A percentile compares a stretch with the other conserved stretches of the same genome.
Evolutionary conservation across 805 yeast genomes (phyloP).

Genomic region (Blastobotrys peoriensis): DNA sequence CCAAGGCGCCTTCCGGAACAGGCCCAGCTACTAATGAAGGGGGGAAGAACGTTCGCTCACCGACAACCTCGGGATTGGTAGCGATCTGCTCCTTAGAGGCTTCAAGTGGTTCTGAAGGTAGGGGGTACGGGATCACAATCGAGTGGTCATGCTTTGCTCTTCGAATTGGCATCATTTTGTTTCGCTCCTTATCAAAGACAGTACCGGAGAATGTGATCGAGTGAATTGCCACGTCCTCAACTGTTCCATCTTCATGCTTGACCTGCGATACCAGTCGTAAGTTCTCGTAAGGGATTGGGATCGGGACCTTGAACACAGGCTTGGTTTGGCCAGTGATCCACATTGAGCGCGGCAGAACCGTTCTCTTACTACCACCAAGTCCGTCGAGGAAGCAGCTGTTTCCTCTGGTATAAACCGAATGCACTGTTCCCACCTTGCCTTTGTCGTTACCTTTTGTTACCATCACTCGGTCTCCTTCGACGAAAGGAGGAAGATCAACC

Average conservation of each 20-base stretch:
- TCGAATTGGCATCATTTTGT: slow-evolving; percentile 69
- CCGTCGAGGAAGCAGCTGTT: slow-evolving; percentile 63
- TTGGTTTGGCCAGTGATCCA: slow-evolving; percentile 70
- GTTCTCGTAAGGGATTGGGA: slow-evolving; percentile 50
- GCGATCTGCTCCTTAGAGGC: slow-evolving; percentile 30
- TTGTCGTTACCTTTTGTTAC: slow-evolving; percentile 61
- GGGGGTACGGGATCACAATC: slow-evolving; percentile 85
- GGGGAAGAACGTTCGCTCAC: slow-evolving; percentile 70
- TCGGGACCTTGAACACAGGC: slow-evolving; percentile 67
- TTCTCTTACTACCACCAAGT: slow-evolving; percentile 56
- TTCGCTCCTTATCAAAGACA: slow-evolving; percentile 69
- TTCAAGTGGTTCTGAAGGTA: slow-evolving; percentile 53
- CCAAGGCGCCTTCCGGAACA: slow-evolving; percentile 59
- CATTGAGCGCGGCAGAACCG: slow-evolving; percentile 62
- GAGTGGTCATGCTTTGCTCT: slow-evolving; percentile 63
- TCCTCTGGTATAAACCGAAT: slow-evolving; percentile 50
- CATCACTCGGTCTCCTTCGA: slow-evolving; percentile 74
- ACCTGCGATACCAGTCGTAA: slow-evolving; percentile 75
- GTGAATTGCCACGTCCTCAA: slow-evolving; percentile 72
- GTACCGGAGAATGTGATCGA: slow-evolving; percentile 59
- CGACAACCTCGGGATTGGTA: slow-evolving; percentile 39
- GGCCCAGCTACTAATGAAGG: slow-evolving; percentile 61
- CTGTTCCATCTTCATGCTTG: slow-evolving; percentile 54
- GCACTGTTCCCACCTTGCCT: slow-evolving; percentile 69
- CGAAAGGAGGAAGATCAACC: slow-evolving; percentile 36